Percentiles rank a stretch among this genome's conserved stretches.
Conservation (phyloP, 805 yeast genomes). For the Hanseniaspora guilliermondii region DNA sequence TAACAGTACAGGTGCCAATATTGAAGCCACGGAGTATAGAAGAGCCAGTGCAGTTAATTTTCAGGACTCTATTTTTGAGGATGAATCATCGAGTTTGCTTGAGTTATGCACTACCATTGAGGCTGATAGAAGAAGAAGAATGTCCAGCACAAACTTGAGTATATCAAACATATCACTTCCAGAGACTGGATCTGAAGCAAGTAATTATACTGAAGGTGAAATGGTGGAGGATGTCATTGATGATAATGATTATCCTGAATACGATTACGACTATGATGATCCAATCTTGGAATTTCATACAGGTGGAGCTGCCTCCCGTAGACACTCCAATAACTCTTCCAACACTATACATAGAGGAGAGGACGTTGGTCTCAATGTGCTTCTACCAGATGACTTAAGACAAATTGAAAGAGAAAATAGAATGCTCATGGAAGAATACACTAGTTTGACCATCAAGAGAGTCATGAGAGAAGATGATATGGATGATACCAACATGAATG, state of each 20-base stretch:
- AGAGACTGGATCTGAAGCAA: neutral
- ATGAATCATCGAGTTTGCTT: conserved; percentile 5
- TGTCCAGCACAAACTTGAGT: neutral
- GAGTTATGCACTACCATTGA: conserved; percentile 11
- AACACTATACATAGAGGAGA: neutral
- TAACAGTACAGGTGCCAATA: neutral
- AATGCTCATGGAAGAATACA: conserved; percentile 14
- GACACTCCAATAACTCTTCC: neutral
- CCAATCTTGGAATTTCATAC: neutral
- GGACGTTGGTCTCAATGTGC: neutral
- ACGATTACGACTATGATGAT: neutral
- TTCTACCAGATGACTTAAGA: neutral
- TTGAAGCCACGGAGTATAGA: neutral
- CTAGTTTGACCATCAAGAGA: conserved; percentile 11
- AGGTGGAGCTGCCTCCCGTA: neutral
- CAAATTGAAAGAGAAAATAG: conserved; percentile 13
- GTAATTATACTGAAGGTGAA: conserved; percentile 4
- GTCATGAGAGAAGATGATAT: conserved; percentile 10
- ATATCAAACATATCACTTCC: neutral
- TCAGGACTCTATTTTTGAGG: neutral
- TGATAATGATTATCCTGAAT: conserved; percentile 6
- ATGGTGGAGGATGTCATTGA: conserved; percentile 14
- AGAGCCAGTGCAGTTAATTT: conserved; percentile 3
- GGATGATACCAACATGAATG: neutral
- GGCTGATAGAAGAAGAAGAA: conserved; percentile 13